phyloP scores from a whole-genome alignment of 306 rosid genomes.

The Comarum palustre region DNA sequence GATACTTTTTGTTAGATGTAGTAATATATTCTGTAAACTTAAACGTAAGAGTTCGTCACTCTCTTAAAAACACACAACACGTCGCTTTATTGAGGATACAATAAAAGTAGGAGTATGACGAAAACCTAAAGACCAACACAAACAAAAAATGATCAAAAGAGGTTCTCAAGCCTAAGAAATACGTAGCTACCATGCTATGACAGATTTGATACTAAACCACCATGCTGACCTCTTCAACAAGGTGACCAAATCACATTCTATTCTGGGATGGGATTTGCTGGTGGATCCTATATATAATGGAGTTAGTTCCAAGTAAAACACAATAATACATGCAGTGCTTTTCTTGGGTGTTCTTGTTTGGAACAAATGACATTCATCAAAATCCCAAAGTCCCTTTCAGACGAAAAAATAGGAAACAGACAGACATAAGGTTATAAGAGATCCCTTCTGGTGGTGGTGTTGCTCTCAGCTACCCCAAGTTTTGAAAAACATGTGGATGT shows the following conservation, averaged over 20 bases:
- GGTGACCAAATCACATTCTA: not conserved
- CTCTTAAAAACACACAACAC: too few species aligned
- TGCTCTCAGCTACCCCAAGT: conserved; percentile 12
- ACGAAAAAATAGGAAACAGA: not conserved
- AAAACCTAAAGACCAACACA: not conserved
- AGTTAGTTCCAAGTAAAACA: not conserved
- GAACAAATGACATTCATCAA: conserved; percentile 1
- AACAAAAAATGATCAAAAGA: not conserved
- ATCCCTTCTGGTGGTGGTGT: conserved; percentile 12
- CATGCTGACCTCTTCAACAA: not conserved
- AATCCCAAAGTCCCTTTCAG: conserved; percentile 4
- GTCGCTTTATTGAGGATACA: too few species aligned
- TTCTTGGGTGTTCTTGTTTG: not conserved
- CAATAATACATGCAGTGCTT: not conserved
- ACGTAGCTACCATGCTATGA: not conserved
- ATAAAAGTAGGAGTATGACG: too few species aligned
- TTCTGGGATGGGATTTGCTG: not conserved
- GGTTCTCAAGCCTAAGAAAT: not conserved
- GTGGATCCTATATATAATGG: not conserved
- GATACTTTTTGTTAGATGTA: not conserved
- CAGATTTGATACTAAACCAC: not conserved
- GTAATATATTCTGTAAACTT: too few species aligned
- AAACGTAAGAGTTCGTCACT: too few species aligned
- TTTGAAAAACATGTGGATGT: not conserved
- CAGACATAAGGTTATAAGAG: not conserved